Conservation (phyloP, 108 stramenopile species). For the Skeletonema tropicum region DNA sequence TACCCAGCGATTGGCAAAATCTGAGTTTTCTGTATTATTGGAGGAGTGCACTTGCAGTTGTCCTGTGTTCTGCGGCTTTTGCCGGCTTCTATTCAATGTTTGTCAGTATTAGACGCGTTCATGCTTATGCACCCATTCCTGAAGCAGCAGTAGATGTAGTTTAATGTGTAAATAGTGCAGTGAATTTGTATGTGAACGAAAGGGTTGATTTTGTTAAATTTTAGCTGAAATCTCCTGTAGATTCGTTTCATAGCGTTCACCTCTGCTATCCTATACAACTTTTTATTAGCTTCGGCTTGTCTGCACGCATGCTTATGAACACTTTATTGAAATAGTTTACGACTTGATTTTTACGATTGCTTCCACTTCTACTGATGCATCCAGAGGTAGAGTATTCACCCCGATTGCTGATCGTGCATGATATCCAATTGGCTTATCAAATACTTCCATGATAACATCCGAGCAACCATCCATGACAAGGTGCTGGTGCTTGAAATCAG, state of each 20-base stretch:
- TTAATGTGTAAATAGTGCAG: neutral
- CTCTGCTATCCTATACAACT: neutral
- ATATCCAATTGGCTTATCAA: conserved; percentile 80
- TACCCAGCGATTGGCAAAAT: conserved; percentile 12
- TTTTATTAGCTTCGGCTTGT: neutral
- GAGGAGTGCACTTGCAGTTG: conserved; percentile 1
- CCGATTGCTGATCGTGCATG: conserved; percentile 89
- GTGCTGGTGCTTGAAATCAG: conserved; percentile 84
- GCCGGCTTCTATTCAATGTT: neutral
- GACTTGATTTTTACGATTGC: conserved; percentile 75
- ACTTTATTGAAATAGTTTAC: neutral
- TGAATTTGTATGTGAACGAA: neutral
- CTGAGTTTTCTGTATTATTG: conserved; percentile 7
- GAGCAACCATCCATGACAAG: conserved; percentile 88
- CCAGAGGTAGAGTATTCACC: conserved; percentile 77
- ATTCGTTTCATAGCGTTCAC: neutral
- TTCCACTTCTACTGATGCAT: conserved; percentile 86
- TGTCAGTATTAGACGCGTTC: neutral
- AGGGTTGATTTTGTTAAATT: neutral
- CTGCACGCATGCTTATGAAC: neutral
- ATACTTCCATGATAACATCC: conserved; percentile 83
- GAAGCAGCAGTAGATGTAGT: conserved; percentile 5
- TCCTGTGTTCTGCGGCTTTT: conserved; percentile 1
- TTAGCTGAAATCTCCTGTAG: neutral
- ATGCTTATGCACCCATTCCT: neutral